Conservation (phyloP, 495 filamentous ascomycete species). For the Podospora comata region DNA sequence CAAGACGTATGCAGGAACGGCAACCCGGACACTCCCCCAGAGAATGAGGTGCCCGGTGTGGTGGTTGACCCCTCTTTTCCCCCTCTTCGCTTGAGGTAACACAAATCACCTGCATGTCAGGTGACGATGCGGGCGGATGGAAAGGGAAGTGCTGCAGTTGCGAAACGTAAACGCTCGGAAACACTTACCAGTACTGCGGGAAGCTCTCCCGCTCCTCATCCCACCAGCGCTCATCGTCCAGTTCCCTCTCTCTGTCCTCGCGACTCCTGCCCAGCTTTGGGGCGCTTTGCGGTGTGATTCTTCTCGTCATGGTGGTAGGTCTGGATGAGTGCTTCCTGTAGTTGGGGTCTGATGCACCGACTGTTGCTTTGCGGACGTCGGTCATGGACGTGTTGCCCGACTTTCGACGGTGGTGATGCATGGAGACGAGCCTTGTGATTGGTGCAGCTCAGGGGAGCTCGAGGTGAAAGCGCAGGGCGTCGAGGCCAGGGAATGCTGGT, state of each 20-base stretch:
- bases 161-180: slow-evolving; percentile 21
- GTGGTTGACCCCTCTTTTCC: not conserved
- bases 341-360: slow-evolving; percentile 30
- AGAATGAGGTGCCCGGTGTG: not conserved
- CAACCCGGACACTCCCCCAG: slow-evolving; percentile 14
- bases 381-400: slow-evolving; percentile 49
- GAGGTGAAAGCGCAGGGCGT: not conserved
- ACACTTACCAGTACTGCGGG: slow-evolving; percentile 50
- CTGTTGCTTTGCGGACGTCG: slow-evolving; percentile 44
- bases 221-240: slow-evolving; percentile 46
- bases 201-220: slow-evolving; percentile 51
- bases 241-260: slow-evolving; percentile 44
- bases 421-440: slow-evolving; percentile 31
- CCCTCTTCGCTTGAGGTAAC: slow-evolving; percentile 28
- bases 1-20: slow-evolving; percentile 44
- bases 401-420: slow-evolving; percentile 51
- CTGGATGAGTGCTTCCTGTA: slow-evolving; percentile 35
- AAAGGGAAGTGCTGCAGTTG: slow-evolving; percentile 32
- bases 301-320: slow-evolving; percentile 39
- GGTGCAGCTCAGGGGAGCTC: slow-evolving; percentile 14
- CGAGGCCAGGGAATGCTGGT: slow-evolving; percentile 17
- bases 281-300: slow-evolving; percentile 36
- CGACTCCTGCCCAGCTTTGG: slow-evolving; percentile 45
- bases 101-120: slow-evolving; percentile 42
- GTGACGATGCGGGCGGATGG: slow-evolving; percentile 40